Conservation (phyloP, 1,139 yeast species). For the Debaryomyces coudertii region DNA sequence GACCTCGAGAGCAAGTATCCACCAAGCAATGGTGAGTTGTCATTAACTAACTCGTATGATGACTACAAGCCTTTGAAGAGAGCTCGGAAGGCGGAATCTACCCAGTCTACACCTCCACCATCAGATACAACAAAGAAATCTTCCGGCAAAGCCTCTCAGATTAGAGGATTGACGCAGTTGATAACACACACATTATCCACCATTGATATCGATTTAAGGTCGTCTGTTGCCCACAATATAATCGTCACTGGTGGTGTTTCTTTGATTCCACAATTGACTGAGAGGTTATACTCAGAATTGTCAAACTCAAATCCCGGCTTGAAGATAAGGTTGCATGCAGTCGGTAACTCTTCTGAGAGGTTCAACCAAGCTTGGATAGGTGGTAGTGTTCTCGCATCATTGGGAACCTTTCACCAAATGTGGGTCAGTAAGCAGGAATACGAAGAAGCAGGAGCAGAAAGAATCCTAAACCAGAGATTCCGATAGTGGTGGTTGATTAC, state of each 20-base stretch:
- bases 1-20: constrained; percentile 32
- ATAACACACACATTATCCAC: constrained; percentile 69
- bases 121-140: constrained; percentile 18
- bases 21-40: constrained; percentile 40
- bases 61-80: constrained; percentile 78
- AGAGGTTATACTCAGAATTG: constrained; percentile 76
- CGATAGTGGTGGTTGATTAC: constrained; percentile 33
- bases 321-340: constrained; percentile 84
- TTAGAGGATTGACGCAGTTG: constrained; percentile 67
- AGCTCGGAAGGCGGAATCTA: constrained; percentile 48
- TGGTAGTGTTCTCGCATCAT: constrained; percentile 85
- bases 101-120: constrained; percentile 45
- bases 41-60: constrained; percentile 43
- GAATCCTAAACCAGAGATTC: constrained; percentile 73
- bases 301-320: constrained; percentile 82
- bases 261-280: constrained; percentile 84
- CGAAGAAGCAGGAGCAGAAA: constrained; percentile 87
- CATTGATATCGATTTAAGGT: constrained; percentile 86
- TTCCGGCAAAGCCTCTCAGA: constrained; percentile 15
- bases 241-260: constrained; percentile 91
- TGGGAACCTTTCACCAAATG: constrained; percentile 95
- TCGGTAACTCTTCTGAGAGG: constrained; percentile 84
- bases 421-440: constrained; percentile 95
- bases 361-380: constrained; percentile 93
- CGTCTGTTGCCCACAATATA: constrained; percentile 89